Percentiles rank a stretch among this genome's conserved stretches.
phyloP scores from a whole-genome alignment of 768 basidiomycete species.

The Russula brevipes region DNA sequence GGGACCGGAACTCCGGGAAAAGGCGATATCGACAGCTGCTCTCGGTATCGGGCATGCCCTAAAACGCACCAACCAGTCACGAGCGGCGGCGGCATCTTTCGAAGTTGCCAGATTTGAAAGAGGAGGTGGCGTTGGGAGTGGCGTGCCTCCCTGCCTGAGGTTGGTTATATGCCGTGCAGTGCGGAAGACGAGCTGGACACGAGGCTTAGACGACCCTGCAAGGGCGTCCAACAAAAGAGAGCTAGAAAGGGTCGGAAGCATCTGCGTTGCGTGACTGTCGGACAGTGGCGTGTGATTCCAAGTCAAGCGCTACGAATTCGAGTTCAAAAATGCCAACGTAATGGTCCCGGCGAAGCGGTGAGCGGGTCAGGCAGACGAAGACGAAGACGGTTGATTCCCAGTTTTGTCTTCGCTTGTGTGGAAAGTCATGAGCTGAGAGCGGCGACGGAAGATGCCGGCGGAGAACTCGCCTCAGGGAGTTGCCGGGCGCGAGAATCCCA shows the following conservation, averaged over 20 bases:
- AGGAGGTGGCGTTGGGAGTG: conserved; percentile 22
- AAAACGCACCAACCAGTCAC: conserved; percentile 22
- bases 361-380: neutral
- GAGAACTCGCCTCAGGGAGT: neutral
- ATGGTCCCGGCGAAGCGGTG: neutral
- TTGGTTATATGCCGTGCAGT: conserved; percentile 3
- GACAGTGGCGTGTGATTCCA: neutral
- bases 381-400: neutral
- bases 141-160: neutral
- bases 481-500: too few species aligned
- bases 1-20: conserved; percentile 77
- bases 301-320: neutral
- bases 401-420: neutral
- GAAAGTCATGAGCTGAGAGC: neutral
- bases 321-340: neutral
- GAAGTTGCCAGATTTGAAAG: conserved; percentile 16
- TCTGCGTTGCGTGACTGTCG: neutral
- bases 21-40: conserved; percentile 54
- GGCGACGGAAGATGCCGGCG: neutral
- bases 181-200: neutral
- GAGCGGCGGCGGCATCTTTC: conserved; percentile 17
- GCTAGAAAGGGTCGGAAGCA: neutral
- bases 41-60: conserved; percentile 39
- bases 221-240: neutral
- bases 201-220: neutral